Evolutionary conservation across 2,329 filamentous ascomycete species (phyloP).

Genomic region (Neonectria neomacrospora): DNA sequence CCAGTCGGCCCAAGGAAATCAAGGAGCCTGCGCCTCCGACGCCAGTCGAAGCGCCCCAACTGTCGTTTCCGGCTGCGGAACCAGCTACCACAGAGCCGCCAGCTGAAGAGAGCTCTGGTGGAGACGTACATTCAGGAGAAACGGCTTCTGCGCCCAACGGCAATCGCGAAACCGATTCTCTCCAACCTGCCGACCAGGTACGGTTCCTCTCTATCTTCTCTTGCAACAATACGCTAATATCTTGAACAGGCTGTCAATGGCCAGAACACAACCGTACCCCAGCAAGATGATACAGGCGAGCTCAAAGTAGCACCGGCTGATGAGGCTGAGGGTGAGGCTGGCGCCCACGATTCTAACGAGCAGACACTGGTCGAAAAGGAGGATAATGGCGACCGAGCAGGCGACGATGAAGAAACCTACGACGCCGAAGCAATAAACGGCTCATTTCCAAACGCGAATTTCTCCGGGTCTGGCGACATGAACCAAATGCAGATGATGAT

Average conservation of each 20-base stretch:
- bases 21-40: conserved; percentile 54
- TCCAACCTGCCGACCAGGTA: conserved; percentile 36
- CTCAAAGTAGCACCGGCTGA: conserved; percentile 26
- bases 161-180: conserved; percentile 15
- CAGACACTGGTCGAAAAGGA: conserved; percentile 33
- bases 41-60: conserved; percentile 55
- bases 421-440: conserved; percentile 56
- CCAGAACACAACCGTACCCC: conserved; percentile 14
- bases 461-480: conserved; percentile 71
- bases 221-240: conserved; percentile 8
- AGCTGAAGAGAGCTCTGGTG: conserved; percentile 24
- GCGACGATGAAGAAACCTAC: conserved; percentile 47
- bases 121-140: conserved; percentile 22
- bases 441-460: conserved; percentile 68
- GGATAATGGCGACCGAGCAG: conserved; percentile 46
- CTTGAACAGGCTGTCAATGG: conserved; percentile 16
- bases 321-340: conserved; percentile 30
- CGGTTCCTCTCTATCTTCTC: not conserved
- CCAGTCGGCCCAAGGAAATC: conserved; percentile 63
- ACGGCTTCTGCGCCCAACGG: conserved; percentile 19
- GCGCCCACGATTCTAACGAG: conserved; percentile 35
- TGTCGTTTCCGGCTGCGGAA: conserved; percentile 45
- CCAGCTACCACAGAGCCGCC: conserved; percentile 34
- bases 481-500: conserved; percentile 86
- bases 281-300: conserved; percentile 30